Evolutionary conservation across 306 rosid genomes (phyloP).

Genomic region (Castanea sativa): DNA sequence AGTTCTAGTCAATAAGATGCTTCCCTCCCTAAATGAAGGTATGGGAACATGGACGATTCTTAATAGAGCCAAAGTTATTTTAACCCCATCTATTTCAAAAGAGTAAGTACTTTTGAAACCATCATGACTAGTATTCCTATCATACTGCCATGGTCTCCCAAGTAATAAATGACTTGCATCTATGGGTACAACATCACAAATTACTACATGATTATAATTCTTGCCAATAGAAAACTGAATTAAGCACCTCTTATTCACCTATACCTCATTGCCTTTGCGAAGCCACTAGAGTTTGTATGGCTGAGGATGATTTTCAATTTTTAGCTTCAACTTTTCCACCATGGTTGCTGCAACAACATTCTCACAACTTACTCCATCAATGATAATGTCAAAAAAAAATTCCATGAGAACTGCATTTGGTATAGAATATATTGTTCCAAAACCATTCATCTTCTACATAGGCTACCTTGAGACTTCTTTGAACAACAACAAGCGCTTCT

Average conservation of each 20-base stretch:
- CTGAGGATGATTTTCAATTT: not conserved
- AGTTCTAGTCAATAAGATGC: not conserved
- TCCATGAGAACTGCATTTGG: not conserved
- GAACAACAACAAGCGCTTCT: too few species aligned
- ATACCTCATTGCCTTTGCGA: not conserved
- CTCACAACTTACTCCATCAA: not conserved
- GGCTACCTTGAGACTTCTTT: too few species aligned
- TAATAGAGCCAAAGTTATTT: not conserved
- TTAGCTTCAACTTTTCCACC: not conserved
- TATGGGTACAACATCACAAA: not conserved
- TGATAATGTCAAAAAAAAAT: not conserved
- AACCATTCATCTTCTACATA: not conserved
- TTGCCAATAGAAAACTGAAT: not conserved
- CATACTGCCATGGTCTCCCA: not conserved
- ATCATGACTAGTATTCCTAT: not conserved
- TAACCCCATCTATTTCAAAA: not conserved
- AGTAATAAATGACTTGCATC: not conserved
- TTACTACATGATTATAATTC: not conserved
- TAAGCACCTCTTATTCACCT: not conserved
- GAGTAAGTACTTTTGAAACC: not conserved
- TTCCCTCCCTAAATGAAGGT: not conserved
- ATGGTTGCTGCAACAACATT: not conserved
- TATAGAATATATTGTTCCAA: not conserved
- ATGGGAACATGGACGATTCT: not conserved
- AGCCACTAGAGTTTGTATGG: not conserved